These are phyloP conservation scores for Panaeolus papilionaceus DNA, from an alignment of 768 basidiomycete genomes.

Conservation along the genomic window DNA sequence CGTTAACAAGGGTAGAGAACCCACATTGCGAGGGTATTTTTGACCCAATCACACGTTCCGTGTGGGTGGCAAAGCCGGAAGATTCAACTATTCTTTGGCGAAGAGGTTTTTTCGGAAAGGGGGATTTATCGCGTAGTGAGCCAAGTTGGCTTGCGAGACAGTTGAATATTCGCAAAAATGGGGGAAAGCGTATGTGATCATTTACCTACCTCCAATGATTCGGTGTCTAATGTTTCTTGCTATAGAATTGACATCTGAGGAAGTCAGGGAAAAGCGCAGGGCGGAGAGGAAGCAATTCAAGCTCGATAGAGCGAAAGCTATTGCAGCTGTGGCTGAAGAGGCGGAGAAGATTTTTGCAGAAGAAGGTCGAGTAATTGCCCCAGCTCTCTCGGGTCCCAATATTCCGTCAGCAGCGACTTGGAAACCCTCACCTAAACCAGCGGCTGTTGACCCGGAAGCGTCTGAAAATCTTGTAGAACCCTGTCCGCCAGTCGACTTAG, in stretches of 20 bases:
- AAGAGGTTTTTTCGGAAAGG: constrained; percentile 97
- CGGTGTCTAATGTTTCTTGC: constrained; percentile 6
- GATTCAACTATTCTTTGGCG: constrained; percentile 82
- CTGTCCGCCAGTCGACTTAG: constrained; percentile 49
- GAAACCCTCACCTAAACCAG: constrained; percentile 54
- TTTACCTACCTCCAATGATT: background rate
- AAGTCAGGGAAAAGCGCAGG: constrained; percentile 87
- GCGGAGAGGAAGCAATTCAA: constrained; percentile 94
- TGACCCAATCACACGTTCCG: constrained; percentile 81
- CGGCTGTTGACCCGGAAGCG: constrained; percentile 22
- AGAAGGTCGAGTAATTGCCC: constrained; percentile 69
- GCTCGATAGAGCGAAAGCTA: constrained; percentile 86
- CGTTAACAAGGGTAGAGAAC: constrained; percentile 64
- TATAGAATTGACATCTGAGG: constrained; percentile 84
- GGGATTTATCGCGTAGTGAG: constrained; percentile 92
- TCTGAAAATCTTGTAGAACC: constrained; percentile 38
- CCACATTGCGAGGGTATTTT: constrained; percentile 81
- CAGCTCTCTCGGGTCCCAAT: constrained; percentile 60
- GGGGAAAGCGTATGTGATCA: constrained; percentile 61
- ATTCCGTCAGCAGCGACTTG: constrained; percentile 86
- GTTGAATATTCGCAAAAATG: constrained; percentile 65
- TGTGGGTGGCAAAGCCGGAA: constrained; percentile 76
- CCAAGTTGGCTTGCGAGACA: constrained; percentile 91
- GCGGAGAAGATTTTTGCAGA: constrained; percentile 77
- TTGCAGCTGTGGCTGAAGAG: constrained; percentile 81